Conservation (phyloP, 83 land plant genomes). For the Diphasiastrum complanatum region DNA sequence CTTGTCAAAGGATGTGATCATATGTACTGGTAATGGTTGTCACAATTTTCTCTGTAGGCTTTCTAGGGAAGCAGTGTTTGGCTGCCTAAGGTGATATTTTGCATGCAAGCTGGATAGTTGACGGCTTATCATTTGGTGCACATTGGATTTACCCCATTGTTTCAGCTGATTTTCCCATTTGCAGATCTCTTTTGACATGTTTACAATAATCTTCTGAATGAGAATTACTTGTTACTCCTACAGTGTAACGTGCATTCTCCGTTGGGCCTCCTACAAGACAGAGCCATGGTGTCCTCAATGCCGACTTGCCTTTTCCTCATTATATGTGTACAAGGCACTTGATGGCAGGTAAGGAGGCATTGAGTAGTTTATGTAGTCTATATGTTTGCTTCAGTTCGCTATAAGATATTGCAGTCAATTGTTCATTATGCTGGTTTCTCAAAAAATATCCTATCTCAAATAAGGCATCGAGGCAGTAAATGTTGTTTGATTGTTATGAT, state of each 20-base stretch:
- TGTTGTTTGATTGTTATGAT: background rate
- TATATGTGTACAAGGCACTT: constrained; percentile 64
- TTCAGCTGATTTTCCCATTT: constrained; percentile 7
- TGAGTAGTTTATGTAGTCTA: constrained; percentile 7
- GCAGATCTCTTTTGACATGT: background rate
- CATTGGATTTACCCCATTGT: too few relatives aligned
- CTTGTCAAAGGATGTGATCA: constrained; percentile 98
- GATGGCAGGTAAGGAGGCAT: constrained; percentile 66
- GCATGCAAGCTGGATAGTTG: too few relatives aligned
- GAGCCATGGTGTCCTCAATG: constrained; percentile 89
- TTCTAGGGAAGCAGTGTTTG: background rate
- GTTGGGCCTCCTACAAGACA: constrained; percentile 73
- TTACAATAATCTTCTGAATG: background rate
- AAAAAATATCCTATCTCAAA: background rate
- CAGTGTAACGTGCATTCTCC: constrained; percentile 80
- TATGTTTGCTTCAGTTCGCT: background rate
- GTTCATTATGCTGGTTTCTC: background rate
- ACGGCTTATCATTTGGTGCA: too few relatives aligned
- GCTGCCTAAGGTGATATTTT: background rate
- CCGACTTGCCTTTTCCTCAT: constrained; percentile 68
- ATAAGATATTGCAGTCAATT: background rate
- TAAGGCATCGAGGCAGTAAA: background rate
- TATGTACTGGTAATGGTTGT: constrained; percentile 65
- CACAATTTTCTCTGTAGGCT: background rate
- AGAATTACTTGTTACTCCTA: background rate